Evolutionary conservation across 345 rosid species (phyloP), one percentile per base, ranked within the genome.

Genomic region (Hypericum androsaemum): DNA sequence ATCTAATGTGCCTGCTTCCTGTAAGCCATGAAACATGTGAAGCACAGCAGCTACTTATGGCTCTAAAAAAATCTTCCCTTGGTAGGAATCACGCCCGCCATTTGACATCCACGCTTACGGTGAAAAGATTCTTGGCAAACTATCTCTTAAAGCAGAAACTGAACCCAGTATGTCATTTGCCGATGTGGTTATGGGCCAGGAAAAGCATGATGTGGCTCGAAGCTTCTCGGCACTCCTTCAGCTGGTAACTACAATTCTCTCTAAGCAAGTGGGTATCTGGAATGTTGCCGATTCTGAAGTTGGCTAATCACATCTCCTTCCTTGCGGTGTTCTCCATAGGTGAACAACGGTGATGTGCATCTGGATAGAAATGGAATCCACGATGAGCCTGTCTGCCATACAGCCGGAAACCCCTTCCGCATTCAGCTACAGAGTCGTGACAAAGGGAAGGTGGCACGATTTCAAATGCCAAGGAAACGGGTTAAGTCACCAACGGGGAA

Each of bases 221-320:
- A 57, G 85, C 17, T 94, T 94, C 73, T 88, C 97, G 5, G 95
- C 94, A 2, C 94, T 92, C 60, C 99, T 92, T 61, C 98, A 92
- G 68, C 74, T 92, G 94, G 95, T 92, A 81, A 69, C 54, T 56
- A 14, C 48, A 22, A 22, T 22, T 22, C 32, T 1, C 4, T 22
- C 32, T 22, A 1, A 4, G 32, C 32, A 22, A 22, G 32, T 22
- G 32, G 4, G 32, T 1, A 22, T 1, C 1, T 22, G 32, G 4
- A 22, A 22, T 22, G 32, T 22, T 22, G 32, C 32, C 32, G 40
- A 10, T 38, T 46, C 44, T 16, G 2, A 14, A 38, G 35, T 10
- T 37, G 10, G 6, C 39, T 46, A 12, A 13, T 32, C 50, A 8
- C 32, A 13, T 46, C 28, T 6, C 50, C 12, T n/a, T 13, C 7